phyloP scores from a whole-genome alignment of 768 basidiomycete species.

The Kwoniella shandongensis region DNA sequence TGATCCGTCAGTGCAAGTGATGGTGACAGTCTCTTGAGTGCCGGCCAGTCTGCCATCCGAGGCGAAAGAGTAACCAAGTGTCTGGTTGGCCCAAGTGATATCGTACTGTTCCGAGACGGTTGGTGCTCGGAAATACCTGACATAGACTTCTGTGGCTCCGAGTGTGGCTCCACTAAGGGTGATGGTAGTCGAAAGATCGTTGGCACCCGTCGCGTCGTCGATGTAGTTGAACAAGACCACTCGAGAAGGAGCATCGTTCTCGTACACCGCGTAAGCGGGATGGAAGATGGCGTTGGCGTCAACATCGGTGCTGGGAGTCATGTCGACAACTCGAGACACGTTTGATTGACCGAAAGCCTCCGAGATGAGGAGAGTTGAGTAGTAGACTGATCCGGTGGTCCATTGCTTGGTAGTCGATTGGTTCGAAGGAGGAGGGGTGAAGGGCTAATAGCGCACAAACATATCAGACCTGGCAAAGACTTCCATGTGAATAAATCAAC shows the following conservation, averaged over 20 bases:
- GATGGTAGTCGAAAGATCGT: conserved; percentile 60
- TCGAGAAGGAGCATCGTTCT: conserved; percentile 64
- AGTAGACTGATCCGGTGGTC: conserved; percentile 74
- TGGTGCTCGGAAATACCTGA: conserved; percentile 58
- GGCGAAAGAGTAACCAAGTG: conserved; percentile 59
- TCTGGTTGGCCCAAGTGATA: conserved; percentile 77
- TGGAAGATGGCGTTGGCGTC: conserved; percentile 58
- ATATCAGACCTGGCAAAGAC: not conserved
- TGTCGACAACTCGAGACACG: conserved; percentile 67
- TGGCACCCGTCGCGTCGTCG: conserved; percentile 62
- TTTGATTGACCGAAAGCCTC: conserved; percentile 70
- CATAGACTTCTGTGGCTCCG: conserved; percentile 43
- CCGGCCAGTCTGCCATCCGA: conserved; percentile 70
- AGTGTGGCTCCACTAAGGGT: conserved; percentile 56
- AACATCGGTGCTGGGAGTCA: conserved; percentile 57
- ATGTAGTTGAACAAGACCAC: conserved; percentile 74
- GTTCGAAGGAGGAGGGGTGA: conserved; percentile 62
- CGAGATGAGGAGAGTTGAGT: conserved; percentile 68
- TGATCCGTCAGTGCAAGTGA: conserved; percentile 62
- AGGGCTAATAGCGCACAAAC: conserved; percentile 53
- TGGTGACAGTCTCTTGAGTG: conserved; percentile 60
- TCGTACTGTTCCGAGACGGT: conserved; percentile 65
- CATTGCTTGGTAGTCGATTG: conserved; percentile 64
- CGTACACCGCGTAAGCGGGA: conserved; percentile 71
- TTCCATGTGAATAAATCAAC: conserved; percentile 30